Percentiles rank a stretch among this genome's conserved stretches.
Evolutionary conservation across 2,329 filamentous ascomycete species (phyloP).

Genomic region (Talaromyces sp.): DNA sequence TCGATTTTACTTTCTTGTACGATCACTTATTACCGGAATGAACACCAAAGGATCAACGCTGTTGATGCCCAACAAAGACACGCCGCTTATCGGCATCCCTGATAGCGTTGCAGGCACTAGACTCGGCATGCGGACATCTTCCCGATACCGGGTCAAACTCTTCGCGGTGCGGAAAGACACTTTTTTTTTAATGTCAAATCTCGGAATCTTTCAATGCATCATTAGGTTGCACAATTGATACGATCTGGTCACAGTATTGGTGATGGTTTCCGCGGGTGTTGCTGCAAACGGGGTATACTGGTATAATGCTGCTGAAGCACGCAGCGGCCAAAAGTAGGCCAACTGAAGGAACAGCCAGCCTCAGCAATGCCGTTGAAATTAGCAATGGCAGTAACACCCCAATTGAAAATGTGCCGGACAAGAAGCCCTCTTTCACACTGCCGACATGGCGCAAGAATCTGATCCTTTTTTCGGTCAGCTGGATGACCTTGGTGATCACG

Average conservation of each 20-base stretch:
- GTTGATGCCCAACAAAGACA: neutral
- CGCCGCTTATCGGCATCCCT: neutral
- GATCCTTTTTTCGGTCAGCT: constrained; percentile 38
- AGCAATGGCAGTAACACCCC: neutral
- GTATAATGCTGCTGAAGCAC: neutral
- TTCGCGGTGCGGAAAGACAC: neutral
- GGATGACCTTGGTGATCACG: constrained; percentile 36
- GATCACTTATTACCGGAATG: no score
- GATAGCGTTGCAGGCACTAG: neutral
- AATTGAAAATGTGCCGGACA: neutral
- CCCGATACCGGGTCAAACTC: neutral
- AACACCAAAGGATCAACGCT: no score
- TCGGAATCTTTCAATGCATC: neutral
- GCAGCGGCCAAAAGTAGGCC: neutral
- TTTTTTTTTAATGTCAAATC: neutral
- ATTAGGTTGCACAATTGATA: neutral
- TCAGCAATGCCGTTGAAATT: neutral
- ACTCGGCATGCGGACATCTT: neutral
- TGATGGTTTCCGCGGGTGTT: neutral
- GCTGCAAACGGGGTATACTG: neutral
- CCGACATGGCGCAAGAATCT: constrained; percentile 35
- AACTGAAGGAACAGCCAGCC: neutral
- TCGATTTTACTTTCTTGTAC: no score
- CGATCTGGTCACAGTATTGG: neutral
- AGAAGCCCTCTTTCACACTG: neutral